Base-by-base conservation (phyloP, 495 filamentous ascomycete species). In the Parathielavia hyrcaniae region DNA sequence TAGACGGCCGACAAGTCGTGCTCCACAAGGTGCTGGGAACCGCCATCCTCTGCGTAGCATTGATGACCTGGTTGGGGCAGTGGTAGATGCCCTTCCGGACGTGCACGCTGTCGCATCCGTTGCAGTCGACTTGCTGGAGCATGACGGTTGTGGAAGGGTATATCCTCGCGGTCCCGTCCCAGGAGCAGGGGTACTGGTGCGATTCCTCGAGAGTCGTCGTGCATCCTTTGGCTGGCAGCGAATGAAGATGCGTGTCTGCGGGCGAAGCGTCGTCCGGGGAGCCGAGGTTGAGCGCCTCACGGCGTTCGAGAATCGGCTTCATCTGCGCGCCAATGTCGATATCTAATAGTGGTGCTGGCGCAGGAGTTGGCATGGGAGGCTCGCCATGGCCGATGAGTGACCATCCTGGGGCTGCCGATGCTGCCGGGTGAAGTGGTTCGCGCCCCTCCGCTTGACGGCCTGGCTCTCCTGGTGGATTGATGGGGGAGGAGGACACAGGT, bases 31-130 rank as follows among this genome's bases (percentile, higher is more conserved):
- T 71, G 9, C 47, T 61, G 0, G 71, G 58, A 5, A 62, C 65
- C 1, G 48, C 39, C 1, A 38, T 62, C 7, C 14, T n/a, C 13
- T 43, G 49, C 0, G 54, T 68, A 2, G 57, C 50, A 13, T 52
- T 59, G 49, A 73, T 62, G 0, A 22, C n/a, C 50, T 56, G 47
- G 48, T 62, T 69, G 17, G 71, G 69, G 55, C 71, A 73, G 30
- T 56, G 58, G 9, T 56, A 64, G 5, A 55, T 41, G 17, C 63
- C 53, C 5, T 58, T 48, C 23, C 50, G 43, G 4, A 68, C 45
- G 1, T 23, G 30, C 23, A 73, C 22, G 34, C 59, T 44, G 13
- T 59, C 40, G 54, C 71, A 73, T 5, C 71, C 71, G 39, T 66
- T 48, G 57, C 71, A 73, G 61, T 73, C 50, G 19, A 73, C 50